These are phyloP conservation scores for Penicillium fimorum DNA, from an alignment of 495 filamentous ascomycete species.

Conservation along the genomic window DNA sequence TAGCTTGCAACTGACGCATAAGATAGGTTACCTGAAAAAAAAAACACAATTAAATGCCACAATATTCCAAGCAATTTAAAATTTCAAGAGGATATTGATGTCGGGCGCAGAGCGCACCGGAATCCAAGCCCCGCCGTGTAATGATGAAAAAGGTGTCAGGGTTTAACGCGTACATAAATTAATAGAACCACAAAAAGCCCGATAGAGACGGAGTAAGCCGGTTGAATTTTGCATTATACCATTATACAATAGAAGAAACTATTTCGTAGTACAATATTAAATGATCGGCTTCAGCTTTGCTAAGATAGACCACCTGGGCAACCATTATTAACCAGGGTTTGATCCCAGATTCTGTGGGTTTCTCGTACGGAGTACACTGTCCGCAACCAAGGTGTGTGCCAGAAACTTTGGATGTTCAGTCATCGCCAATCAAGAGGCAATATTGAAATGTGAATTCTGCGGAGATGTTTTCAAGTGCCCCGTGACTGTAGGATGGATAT, in stretches of 20 bases:
- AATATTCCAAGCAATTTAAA: not conserved
- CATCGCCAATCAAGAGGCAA: slow-evolving; percentile 9
- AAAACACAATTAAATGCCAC: not conserved
- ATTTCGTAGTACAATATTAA: not conserved
- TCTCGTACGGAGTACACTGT: not conserved
- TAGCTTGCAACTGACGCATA: slow-evolving; percentile 15
- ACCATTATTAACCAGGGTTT: slow-evolving; percentile 5
- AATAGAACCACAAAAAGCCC: slow-evolving; percentile 11
- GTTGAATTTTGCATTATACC: not conserved
- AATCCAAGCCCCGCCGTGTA: slow-evolving; percentile 24
- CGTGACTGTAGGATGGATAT: slow-evolving; percentile 1
- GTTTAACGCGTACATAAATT: slow-evolving; percentile 8
- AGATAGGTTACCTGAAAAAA: slow-evolving; percentile 15
- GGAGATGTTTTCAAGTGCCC: not conserved
- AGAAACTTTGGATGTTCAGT: slow-evolving; percentile 4
- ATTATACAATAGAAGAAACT: not conserved
- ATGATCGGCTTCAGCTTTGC: slow-evolving; percentile 24
- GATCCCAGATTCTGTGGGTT: not conserved
- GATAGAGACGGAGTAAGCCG: slow-evolving; percentile 4
- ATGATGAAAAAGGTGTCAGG: slow-evolving; percentile 15
- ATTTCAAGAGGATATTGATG: slow-evolving; percentile 15
- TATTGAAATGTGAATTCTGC: not conserved
- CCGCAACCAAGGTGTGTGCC: not conserved
- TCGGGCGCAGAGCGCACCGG: slow-evolving; percentile 12
- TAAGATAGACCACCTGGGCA: not conserved